Conservation (phyloP, 805 yeast genomes). For the Lachancea thermotolerans region DNA sequence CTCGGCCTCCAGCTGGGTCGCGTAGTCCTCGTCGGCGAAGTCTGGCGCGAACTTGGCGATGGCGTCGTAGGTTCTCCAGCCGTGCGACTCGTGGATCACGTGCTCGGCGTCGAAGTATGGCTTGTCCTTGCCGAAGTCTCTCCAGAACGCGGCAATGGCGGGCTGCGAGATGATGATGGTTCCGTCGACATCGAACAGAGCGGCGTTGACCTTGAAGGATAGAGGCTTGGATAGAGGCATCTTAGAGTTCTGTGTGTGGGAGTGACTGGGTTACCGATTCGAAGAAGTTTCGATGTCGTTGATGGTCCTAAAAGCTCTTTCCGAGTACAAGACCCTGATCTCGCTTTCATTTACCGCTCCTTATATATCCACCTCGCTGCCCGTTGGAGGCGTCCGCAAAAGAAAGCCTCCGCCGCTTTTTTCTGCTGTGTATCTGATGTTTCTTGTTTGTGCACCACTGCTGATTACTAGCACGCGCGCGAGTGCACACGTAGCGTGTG, state of each 20-base stretch:
- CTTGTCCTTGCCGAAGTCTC: slow-evolving; percentile 58
- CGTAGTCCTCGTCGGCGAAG: slow-evolving; percentile 59
- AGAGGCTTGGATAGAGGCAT: slow-evolving; percentile 23
- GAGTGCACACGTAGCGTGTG: background rate
- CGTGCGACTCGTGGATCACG: slow-evolving; percentile 70
- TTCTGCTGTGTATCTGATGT: background rate
- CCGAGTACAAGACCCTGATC: background rate
- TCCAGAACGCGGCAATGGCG: slow-evolving; percentile 81
- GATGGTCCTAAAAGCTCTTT: no score
- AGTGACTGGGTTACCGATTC: background rate
- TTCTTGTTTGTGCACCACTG: background rate
- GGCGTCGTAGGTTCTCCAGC: slow-evolving; percentile 77
- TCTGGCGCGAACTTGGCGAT: slow-evolving; percentile 69
- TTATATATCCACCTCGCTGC: background rate
- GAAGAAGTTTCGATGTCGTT: background rate
- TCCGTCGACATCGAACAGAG: slow-evolving; percentile 81
- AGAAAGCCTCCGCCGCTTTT: background rate
- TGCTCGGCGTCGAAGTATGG: slow-evolving; percentile 64
- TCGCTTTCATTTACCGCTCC: background rate
- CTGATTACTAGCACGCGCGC: background rate
- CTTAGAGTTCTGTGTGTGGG: background rate
- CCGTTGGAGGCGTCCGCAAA: background rate
- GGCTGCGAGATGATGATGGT: slow-evolving; percentile 78
- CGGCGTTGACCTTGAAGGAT: slow-evolving; percentile 36
- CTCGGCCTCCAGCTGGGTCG: slow-evolving; percentile 57